phyloP scores from a whole-genome alignment of 495 filamentous ascomycete species.

The Cryomyces antarcticus region DNA sequence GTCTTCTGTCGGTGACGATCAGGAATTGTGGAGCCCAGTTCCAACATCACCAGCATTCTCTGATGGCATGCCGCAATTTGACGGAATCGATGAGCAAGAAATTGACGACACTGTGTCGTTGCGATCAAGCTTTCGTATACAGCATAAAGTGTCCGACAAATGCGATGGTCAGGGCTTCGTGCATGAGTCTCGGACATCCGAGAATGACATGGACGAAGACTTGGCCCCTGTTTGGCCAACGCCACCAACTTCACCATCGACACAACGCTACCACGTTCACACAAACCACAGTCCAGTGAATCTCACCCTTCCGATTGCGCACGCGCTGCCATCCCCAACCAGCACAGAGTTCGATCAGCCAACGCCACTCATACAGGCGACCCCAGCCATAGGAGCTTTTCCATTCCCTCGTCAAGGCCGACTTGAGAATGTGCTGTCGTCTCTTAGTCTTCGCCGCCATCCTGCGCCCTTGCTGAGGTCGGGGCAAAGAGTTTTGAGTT shows the following conservation, averaged over 20 bases:
- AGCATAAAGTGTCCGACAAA: too few relatives aligned
- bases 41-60: too few relatives aligned
- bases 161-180: too few relatives aligned
- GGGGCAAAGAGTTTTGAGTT: neutral
- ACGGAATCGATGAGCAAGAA: too few relatives aligned
- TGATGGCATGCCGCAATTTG: too few relatives aligned
- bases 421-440: neutral
- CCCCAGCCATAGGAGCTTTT: constrained; percentile 3
- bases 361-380: constrained; percentile 2
- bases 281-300: neutral
- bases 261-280: neutral
- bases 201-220: too few relatives aligned
- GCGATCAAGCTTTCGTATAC: too few relatives aligned
- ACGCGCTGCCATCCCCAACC: neutral
- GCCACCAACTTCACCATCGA: neutral
- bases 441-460: neutral
- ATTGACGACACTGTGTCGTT: too few relatives aligned
- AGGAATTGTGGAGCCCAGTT: too few relatives aligned
- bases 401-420: neutral
- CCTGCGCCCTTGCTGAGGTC: neutral
- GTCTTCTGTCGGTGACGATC: too few relatives aligned
- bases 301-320: neutral
- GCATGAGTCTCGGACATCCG: too few relatives aligned
- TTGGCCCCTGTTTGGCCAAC: neutral
- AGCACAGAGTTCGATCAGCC: neutral